Evolutionary conservation across 352 stramenopile genomes (phyloP).

Genomic region (Globisporangium echinulatum): DNA sequence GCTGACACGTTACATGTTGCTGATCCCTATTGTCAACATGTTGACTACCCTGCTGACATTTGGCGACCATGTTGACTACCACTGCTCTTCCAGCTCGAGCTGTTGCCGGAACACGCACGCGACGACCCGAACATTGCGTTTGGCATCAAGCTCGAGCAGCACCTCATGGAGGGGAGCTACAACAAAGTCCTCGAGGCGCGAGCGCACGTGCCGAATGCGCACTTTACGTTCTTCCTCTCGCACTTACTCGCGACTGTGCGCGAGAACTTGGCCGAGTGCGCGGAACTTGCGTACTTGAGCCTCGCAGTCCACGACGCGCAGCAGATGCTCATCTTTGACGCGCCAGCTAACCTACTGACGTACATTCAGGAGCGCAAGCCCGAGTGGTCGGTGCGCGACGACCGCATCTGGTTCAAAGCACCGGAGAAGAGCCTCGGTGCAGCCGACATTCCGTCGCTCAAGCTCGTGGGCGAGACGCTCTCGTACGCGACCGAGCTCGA

Average conservation of each 20-base stretch:
- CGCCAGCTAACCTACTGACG: slow-evolving; percentile 59
- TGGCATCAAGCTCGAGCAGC: slow-evolving; percentile 87
- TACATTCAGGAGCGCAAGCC: slow-evolving; percentile 88
- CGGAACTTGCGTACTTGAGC: slow-evolving; percentile 91
- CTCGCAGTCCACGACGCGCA: slow-evolving; percentile 84
- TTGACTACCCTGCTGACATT: too few species aligned
- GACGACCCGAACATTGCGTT: slow-evolving; percentile 85
- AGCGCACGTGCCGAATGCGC: slow-evolving; percentile 85
- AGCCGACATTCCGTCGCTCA: slow-evolving; percentile 91
- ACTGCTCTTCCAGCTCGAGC: slow-evolving; percentile 46
- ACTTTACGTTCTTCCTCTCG: slow-evolving; percentile 93
- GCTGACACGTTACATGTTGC: too few species aligned
- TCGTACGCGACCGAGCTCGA: slow-evolving; percentile 95
- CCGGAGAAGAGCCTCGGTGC: slow-evolving; percentile 81
- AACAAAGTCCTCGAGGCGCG: slow-evolving; percentile 90
- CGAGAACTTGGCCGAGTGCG: slow-evolving; percentile 94
- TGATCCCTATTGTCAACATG: too few species aligned
- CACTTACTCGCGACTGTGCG: slow-evolving; percentile 92
- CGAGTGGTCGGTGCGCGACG: slow-evolving; percentile 87
- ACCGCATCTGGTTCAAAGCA: slow-evolving; percentile 88
- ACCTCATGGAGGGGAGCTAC: slow-evolving; percentile 91
- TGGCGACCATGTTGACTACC: too few species aligned
- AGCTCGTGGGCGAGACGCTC: slow-evolving; percentile 92
- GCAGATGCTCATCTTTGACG: slow-evolving; percentile 92
- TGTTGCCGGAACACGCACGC: slow-evolving; percentile 78